Evolutionary conservation across 2,329 filamentous ascomycete species (phyloP), one percentile per base, ranked within the genome.

Genomic region (Zarea fungicola): DNA sequence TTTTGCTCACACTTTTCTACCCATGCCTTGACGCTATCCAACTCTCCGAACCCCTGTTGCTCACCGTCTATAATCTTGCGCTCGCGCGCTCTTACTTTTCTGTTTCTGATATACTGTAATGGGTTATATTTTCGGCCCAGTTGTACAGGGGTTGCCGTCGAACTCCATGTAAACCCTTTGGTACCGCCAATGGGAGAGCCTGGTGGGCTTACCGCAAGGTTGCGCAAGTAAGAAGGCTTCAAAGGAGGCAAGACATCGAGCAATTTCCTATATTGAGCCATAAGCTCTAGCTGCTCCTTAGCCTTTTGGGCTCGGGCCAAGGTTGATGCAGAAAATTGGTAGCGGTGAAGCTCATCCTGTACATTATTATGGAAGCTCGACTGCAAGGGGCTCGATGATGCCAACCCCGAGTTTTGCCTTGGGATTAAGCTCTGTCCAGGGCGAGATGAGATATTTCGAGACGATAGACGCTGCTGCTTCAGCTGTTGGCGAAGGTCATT

Each of bases 31-130:
- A 96, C 88, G 39, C 74, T 79, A 4, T 79, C 73, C 1, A 88
- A 72, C 63, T 96, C 84, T 32, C 80, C 76, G 71, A 95, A 97
- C 1, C 87, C 88, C 56, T 87, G 84, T 1, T 76, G 74, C 53
- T 89, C 83, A 14, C 87, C 83, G 58, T 93, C 81, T 28, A 96
- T 84, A 1, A 78, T 69, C 55, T 80, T 84, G 34, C 88, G 80
- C 67, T 95, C 88, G 14, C 91, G 80, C 22, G 85, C 85, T 54
- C 93, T 79, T 11, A 93, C 80, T 62, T 91, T 92, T 41, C 92
- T 80, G 62, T 99, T 97, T 18, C 93, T 84, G 48, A 97, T 87
- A 58, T 89, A 89, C 65, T 97, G 93, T 21, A 99, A 69, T 5
- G 92, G 93, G 62, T 99, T 96, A 63, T 97, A 97, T 2, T 75